These are phyloP conservation scores for Alternaria rosae DNA, from an alignment of 2,329 filamentous ascomycete genomes.

Conservation along the genomic window DNA sequence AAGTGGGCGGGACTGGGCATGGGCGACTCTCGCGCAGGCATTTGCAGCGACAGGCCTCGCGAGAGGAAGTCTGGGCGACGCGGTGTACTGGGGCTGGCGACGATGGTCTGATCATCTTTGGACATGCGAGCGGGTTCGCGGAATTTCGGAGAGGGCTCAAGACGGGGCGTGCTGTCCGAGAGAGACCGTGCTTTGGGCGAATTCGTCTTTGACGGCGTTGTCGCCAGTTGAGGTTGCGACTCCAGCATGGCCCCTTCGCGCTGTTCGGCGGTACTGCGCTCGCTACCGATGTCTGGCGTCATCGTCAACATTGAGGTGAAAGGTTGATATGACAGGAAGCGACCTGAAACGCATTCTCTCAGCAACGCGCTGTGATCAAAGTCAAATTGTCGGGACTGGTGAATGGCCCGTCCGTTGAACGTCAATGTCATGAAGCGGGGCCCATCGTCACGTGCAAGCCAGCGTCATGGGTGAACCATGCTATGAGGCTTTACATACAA, in stretches of 20 bases:
- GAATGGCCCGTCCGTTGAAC: slow-evolving; percentile 9
- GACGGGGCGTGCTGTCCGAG: slow-evolving; percentile 53
- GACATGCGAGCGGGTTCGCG: slow-evolving; percentile 48
- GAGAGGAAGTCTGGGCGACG: slow-evolving; percentile 69
- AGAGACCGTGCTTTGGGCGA: slow-evolving; percentile 54
- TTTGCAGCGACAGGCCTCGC: slow-evolving; percentile 73
- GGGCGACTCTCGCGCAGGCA: slow-evolving; percentile 63
- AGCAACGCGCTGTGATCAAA: slow-evolving; percentile 20
- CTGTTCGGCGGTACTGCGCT: slow-evolving; percentile 22
- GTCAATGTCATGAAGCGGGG: slow-evolving; percentile 29
- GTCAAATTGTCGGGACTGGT: slow-evolving; percentile 3
- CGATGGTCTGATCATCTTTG: slow-evolving; percentile 56
- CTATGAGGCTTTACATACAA: neutral
- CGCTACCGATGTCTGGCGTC: slow-evolving; percentile 27
- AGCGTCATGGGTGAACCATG: slow-evolving; percentile 3
- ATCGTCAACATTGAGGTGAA: slow-evolving; percentile 33
- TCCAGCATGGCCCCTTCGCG: slow-evolving; percentile 25
- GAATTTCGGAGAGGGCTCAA: slow-evolving; percentile 57
- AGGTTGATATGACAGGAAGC: slow-evolving; percentile 14
- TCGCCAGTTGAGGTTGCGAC: slow-evolving; percentile 22
- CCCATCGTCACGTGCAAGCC: slow-evolving; percentile 25
- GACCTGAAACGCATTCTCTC: slow-evolving; percentile 32
- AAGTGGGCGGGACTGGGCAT: slow-evolving; percentile 59
- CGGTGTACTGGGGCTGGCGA: slow-evolving; percentile 66
- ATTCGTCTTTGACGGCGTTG: slow-evolving; percentile 47